Evolutionary conservation across 2,329 filamentous ascomycete genomes (phyloP).

Genomic region (Parascedosporium putredinis): DNA sequence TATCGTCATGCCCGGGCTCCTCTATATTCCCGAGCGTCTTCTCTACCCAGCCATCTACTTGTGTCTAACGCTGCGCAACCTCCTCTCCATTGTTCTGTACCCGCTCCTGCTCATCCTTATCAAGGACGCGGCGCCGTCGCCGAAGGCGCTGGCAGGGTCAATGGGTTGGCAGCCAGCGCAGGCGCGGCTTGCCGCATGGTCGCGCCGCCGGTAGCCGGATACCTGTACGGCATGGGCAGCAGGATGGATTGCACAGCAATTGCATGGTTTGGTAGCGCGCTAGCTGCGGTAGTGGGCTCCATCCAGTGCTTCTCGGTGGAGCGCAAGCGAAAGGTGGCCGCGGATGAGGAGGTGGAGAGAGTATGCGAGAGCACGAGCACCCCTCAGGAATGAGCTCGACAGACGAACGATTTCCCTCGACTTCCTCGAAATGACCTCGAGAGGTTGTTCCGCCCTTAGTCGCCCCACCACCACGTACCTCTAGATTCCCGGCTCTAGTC

Average conservation of each 20-base stretch:
- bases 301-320: constrained; percentile 49
- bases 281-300: constrained; percentile 45
- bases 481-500: too few relatives aligned
- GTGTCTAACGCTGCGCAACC: constrained; percentile 46
- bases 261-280: constrained; percentile 52
- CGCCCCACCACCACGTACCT: too few relatives aligned
- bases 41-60: constrained; percentile 49
- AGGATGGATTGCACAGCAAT: constrained; percentile 48
- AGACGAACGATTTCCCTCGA: too few relatives aligned
- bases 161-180: constrained; percentile 55
- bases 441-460: too few relatives aligned
- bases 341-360: constrained; percentile 2
- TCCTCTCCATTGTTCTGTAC: constrained; percentile 54
- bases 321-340: constrained; percentile 15
- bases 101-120: constrained; percentile 56
- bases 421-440: too few relatives aligned
- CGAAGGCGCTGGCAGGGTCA: constrained; percentile 52
- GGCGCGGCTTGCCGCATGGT: constrained; percentile 58
- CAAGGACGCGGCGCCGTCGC: constrained; percentile 53
- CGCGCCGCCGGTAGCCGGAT: constrained; percentile 54
- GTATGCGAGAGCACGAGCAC: neutral
- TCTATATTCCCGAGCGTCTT: constrained; percentile 40
- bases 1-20: constrained; percentile 46
- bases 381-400: too few relatives aligned
- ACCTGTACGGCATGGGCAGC: constrained; percentile 50